A percentile compares a stretch with the other conserved stretches of the same genome.
phyloP scores from a whole-genome alignment of 2,329 filamentous ascomycete species.

The Zymoseptoria pseudotritici region DNA sequence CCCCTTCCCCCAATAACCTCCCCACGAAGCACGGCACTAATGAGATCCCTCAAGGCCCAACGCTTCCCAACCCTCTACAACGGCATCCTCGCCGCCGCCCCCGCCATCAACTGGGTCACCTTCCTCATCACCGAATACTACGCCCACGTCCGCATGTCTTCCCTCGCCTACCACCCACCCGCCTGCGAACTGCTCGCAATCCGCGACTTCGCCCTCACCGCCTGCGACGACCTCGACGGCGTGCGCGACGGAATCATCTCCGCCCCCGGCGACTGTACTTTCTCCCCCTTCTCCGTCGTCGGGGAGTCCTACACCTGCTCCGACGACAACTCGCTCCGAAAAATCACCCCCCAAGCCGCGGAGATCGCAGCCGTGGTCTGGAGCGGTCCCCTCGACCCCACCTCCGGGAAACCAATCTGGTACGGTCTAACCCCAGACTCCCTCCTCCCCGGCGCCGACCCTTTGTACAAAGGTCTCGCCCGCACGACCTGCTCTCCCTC shows the following conservation, averaged over 20 bases:
- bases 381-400: conserved; percentile 22
- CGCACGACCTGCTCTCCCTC: conserved; percentile 18
- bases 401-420: conserved; percentile 23
- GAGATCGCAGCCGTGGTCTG: conserved; percentile 27
- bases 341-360: conserved; percentile 26
- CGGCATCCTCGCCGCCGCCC: conserved; percentile 35
- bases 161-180: conserved; percentile 21
- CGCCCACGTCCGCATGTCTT: conserved; percentile 27
- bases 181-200: conserved; percentile 33
- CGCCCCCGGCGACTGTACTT: conserved; percentile 23
- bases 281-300: conserved; percentile 26
- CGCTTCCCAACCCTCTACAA: conserved; percentile 33
- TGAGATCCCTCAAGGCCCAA: conserved; percentile 17
- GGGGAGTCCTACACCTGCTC: conserved; percentile 24
- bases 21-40: too few species aligned
- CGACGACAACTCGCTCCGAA: too few species aligned
- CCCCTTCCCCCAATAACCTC: too few species aligned
- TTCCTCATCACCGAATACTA: conserved; percentile 26
- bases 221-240: conserved; percentile 33
- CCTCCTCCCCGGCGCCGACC: conserved; percentile 16
- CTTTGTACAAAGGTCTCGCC: conserved; percentile 18
- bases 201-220: conserved; percentile 27
- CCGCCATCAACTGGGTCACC: conserved; percentile 33
- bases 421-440: conserved; percentile 22
- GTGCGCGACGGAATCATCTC: conserved; percentile 31